These are phyloP conservation scores for Glonium stellatum DNA, from an alignment of 495 filamentous ascomycete species.

Conservation along the genomic window DNA sequence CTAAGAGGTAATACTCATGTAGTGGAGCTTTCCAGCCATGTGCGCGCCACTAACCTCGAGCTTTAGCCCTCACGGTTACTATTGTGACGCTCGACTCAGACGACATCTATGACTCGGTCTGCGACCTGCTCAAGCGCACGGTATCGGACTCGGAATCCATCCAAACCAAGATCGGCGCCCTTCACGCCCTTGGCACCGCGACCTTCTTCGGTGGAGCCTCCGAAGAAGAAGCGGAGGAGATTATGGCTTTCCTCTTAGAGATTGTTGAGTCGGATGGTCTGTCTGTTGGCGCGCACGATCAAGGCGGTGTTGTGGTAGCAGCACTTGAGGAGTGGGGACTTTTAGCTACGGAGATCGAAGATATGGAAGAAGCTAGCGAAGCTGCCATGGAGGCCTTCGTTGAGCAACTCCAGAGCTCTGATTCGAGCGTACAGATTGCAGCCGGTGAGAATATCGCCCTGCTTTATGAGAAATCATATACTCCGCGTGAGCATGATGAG, in stretches of 20 bases:
- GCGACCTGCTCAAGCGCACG: constrained; percentile 56
- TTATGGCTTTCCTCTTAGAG: constrained; percentile 78
- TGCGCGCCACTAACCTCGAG: constrained; percentile 5
- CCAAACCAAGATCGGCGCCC: constrained; percentile 61
- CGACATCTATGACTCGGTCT: constrained; percentile 58
- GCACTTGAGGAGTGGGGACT: constrained; percentile 86
- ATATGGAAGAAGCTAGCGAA: constrained; percentile 67
- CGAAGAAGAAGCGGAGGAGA: constrained; percentile 59
- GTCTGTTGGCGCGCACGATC: constrained; percentile 66
- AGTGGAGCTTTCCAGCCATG: neutral
- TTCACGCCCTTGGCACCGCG: constrained; percentile 66
- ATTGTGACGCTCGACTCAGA: constrained; percentile 67
- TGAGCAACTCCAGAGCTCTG: constrained; percentile 76
- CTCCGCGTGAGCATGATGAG: constrained; percentile 54
- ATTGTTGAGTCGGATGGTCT: constrained; percentile 81
- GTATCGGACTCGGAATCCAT: constrained; percentile 64
- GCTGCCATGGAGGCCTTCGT: constrained; percentile 76
- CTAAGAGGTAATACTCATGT: constrained; percentile 42
- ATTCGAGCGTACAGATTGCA: constrained; percentile 70
- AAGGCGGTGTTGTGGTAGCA: constrained; percentile 67
- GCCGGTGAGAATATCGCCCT: constrained; percentile 88
- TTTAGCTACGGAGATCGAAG: constrained; percentile 73
- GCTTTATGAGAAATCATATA: constrained; percentile 76
- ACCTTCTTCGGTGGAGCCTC: constrained; percentile 76
- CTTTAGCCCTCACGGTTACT: constrained; percentile 62